Evolutionary conservation across 2,329 filamentous ascomycete genomes (phyloP).

Genomic region (Mollisia scopiformis): DNA sequence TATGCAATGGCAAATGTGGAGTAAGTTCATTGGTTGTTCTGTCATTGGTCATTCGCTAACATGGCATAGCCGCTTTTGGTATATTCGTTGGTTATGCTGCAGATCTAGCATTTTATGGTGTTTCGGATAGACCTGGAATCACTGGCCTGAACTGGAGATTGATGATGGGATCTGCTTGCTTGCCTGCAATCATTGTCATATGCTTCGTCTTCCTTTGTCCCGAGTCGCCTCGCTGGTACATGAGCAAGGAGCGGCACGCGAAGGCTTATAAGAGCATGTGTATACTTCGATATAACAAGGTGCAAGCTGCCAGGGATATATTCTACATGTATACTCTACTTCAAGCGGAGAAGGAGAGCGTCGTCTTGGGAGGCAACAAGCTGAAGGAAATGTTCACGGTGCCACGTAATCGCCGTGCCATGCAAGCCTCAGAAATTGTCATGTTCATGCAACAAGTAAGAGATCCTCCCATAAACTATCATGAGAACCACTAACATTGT

Average conservation of each 20-base stretch:
- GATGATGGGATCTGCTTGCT: conserved; percentile 64
- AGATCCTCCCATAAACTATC: background rate
- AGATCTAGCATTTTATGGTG: conserved; percentile 63
- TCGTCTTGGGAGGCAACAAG: conserved; percentile 44
- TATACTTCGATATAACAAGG: conserved; percentile 50
- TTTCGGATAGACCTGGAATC: conserved; percentile 53
- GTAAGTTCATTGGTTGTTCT: background rate
- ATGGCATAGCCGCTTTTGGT: conserved; percentile 43
- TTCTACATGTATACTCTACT: conserved; percentile 62
- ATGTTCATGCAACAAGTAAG: conserved; percentile 68
- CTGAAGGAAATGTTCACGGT: conserved; percentile 58
- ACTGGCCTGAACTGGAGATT: conserved; percentile 67
- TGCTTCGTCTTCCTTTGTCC: conserved; percentile 45
- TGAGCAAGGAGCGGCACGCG: conserved; percentile 48
- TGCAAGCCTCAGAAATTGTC: conserved; percentile 62
- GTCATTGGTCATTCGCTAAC: background rate
- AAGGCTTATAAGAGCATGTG: conserved; percentile 47
- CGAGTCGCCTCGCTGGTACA: conserved; percentile 54
- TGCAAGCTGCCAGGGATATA: conserved; percentile 58
- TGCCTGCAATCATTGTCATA: conserved; percentile 61
- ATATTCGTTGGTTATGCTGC: conserved; percentile 62
- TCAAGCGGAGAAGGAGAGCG: conserved; percentile 39
- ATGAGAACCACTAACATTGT: background rate
- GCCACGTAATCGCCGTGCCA: conserved; percentile 63
- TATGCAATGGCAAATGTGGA: conserved; percentile 71